A percentile compares a stretch with the other conserved stretches of the same genome.
Evolutionary conservation across 1,284 basidiomycete genomes (phyloP).

Genomic region (Hemileia vastatrix): DNA sequence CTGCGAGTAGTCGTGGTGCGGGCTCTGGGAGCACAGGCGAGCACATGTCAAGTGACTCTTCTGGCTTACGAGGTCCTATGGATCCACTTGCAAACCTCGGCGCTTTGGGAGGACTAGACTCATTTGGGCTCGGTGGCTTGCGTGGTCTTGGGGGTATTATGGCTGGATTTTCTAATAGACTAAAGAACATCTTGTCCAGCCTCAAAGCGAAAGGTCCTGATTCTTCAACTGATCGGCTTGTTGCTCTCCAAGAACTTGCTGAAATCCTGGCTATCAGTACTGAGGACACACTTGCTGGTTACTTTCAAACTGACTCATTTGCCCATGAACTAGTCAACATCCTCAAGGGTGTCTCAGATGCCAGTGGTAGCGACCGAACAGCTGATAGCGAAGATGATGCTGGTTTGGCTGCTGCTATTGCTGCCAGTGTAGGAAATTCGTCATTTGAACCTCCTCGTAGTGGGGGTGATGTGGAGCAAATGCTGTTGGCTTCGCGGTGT

Average conservation of each 20-base stretch:
- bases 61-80: neutral
- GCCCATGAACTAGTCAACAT: conserved; percentile 87
- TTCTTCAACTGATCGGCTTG: conserved; percentile 65
- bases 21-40: conserved; percentile 18
- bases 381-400: conserved; percentile 67
- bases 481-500: conserved; percentile 85
- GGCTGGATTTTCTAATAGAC: conserved; percentile 70
- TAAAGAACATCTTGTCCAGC: conserved; percentile 79
- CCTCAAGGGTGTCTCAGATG: conserved; percentile 56
- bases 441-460: conserved; percentile 39
- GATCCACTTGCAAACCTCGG: neutral
- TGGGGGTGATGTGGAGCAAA: conserved; percentile 70
- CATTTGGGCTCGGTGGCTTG: conserved; percentile 33
- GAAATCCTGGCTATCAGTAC: conserved; percentile 92
- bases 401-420: conserved; percentile 59
- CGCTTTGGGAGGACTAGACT: conserved; percentile 15
- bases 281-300: conserved; percentile 90
- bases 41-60: conserved; percentile 6
- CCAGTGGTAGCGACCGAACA: conserved; percentile 32
- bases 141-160: conserved; percentile 69
- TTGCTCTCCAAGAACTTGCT: conserved; percentile 82
- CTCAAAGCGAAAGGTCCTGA: conserved; percentile 67
- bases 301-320: conserved; percentile 84
- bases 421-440: conserved; percentile 51
- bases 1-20: conserved; percentile 11